Evolutionary conservation across 2,329 filamentous ascomycete species (phyloP).

Genomic region (Davidsoniella australis): DNA sequence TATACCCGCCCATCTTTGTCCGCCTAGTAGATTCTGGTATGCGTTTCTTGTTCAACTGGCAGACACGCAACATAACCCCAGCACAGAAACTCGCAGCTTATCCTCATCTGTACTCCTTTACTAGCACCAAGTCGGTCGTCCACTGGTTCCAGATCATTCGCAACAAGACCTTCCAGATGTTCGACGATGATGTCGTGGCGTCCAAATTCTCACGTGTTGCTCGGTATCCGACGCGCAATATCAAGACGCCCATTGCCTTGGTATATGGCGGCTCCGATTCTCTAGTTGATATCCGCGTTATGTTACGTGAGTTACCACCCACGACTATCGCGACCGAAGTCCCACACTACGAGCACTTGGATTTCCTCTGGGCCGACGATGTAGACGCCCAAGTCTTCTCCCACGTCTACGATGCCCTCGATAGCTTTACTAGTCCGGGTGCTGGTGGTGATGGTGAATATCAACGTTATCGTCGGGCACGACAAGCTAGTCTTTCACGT

Average conservation of each 20-base stretch:
- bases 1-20: constrained; percentile 89
- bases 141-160: constrained; percentile 99
- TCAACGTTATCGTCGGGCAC: constrained; percentile 35
- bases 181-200: constrained; percentile 76
- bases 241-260: constrained; percentile 84
- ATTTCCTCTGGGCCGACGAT: constrained; percentile 87
- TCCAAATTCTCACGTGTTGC: constrained; percentile 91
- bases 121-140: constrained; percentile 89
- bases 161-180: constrained; percentile 94
- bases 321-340: constrained; percentile 79
- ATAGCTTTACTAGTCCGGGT: constrained; percentile 45
- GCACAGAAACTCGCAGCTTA: constrained; percentile 92
- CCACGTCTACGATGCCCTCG: constrained; percentile 77
- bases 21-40: constrained; percentile 71
- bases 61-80: constrained; percentile 61
- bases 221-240: constrained; percentile 90
- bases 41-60: constrained; percentile 79
- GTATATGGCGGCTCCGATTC: constrained; percentile 91
- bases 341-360: constrained; percentile 86
- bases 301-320: constrained; percentile 72
- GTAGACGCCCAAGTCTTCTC: constrained; percentile 73
- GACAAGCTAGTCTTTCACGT: constrained; percentile 29
- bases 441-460: constrained; percentile 41
- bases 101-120: constrained; percentile 90
- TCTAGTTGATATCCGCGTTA: constrained; percentile 80